These are phyloP conservation scores for Metschnikowia lunata DNA, from an alignment of 805 yeast genomes.

Conservation along the genomic window DNA sequence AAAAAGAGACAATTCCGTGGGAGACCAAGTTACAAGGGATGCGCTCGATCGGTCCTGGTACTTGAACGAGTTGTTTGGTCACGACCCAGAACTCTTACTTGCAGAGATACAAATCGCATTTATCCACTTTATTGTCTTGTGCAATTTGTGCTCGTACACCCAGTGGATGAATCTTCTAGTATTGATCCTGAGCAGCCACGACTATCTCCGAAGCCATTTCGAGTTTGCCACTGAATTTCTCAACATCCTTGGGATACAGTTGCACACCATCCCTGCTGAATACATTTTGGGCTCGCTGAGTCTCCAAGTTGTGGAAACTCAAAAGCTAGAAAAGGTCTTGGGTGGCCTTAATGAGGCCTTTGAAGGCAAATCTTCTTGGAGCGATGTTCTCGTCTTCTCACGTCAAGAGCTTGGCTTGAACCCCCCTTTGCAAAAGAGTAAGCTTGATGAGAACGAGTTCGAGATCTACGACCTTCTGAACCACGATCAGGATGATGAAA, in stretches of 20 bases:
- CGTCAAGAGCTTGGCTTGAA: conserved; percentile 4
- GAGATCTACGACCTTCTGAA: conserved; percentile 23
- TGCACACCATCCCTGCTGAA: conserved; percentile 39
- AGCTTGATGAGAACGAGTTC: conserved; percentile 15
- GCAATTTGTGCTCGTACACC: conserved; percentile 57
- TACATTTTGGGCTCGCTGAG: conserved; percentile 25
- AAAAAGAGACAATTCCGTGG: conserved; percentile 25
- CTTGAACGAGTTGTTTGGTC: conserved; percentile 35
- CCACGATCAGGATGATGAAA: conserved; percentile 25
- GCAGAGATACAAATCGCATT: conserved; percentile 56
- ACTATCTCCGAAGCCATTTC: conserved; percentile 19
- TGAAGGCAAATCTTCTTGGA: conserved; percentile 17
- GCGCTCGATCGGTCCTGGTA: conserved; percentile 63
- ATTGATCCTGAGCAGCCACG: conserved; percentile 33
- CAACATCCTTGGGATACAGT: conserved; percentile 29
- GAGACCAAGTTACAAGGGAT: conserved; percentile 42
- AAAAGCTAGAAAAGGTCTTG: conserved; percentile 15
- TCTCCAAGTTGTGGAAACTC: conserved; percentile 17
- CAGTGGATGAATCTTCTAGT: conserved; percentile 59
- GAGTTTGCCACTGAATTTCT: conserved; percentile 30
- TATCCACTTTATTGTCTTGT: conserved; percentile 46
- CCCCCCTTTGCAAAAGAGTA: background rate
- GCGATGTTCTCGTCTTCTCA: conserved; percentile 7
- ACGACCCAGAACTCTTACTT: conserved; percentile 28
- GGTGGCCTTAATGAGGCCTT: conserved; percentile 17